phyloP scores from a whole-genome alignment of 2,329 filamentous ascomycete species.

The Apiospora koreana region DNA sequence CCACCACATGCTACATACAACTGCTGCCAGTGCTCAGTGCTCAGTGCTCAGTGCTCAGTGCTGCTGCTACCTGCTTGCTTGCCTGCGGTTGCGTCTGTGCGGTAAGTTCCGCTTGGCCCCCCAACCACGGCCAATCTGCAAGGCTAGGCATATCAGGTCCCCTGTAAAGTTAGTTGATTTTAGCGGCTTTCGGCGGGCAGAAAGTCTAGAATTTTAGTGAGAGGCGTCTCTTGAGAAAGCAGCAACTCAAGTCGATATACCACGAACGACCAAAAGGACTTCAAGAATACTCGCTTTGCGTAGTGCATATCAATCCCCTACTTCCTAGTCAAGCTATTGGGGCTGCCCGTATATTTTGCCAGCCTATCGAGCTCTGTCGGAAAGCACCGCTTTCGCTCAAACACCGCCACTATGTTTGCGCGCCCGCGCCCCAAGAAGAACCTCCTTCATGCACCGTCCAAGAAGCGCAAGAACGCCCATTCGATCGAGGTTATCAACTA shows the following conservation, averaged over 20 bases:
- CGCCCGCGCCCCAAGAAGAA: conserved; percentile 61
- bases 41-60: too few species aligned
- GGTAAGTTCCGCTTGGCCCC: conserved; percentile 10
- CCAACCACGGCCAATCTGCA: conserved; percentile 3
- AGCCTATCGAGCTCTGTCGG: background rate
- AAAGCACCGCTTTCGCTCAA: conserved; percentile 11
- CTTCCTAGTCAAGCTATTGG: too few species aligned
- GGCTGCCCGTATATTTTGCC: background rate
- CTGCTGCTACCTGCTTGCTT: too few species aligned
- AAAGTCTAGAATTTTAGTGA: conserved; percentile 10
- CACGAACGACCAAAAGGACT: background rate
- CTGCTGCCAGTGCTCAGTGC: background rate
- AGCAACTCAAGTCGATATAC: background rate
- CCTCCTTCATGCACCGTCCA: conserved; percentile 59
- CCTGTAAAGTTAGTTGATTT: conserved; percentile 10
- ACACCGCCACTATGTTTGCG: conserved; percentile 46
- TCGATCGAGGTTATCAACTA: conserved; percentile 81
- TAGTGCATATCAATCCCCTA: too few species aligned
- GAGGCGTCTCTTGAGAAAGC: background rate
- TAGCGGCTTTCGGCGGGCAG: conserved; percentile 7
- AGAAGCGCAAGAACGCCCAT: conserved; percentile 63
- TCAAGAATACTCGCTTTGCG: background rate
- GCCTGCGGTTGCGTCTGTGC: conserved; percentile 11
- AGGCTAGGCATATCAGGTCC: conserved; percentile 6
- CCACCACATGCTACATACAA: background rate